These are phyloP conservation scores for Blastocladiella emersonii DNA, from an alignment of 371 early-diverging fungal species.

Conservation along the genomic window DNA sequence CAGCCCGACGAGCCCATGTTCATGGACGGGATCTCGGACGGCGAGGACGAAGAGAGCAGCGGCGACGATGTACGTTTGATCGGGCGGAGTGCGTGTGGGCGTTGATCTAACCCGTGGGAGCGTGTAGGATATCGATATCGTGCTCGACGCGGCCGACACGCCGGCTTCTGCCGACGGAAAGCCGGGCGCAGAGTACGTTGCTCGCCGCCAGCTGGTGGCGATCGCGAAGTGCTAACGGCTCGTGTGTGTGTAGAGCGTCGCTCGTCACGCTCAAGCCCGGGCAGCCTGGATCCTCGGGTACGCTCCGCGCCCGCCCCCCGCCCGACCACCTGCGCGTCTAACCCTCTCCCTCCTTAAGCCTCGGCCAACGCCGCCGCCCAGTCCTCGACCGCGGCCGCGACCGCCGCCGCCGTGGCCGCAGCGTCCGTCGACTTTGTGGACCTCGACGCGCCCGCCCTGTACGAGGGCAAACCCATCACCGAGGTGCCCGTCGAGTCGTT, in stretches of 20 bases:
- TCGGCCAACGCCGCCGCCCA: not conserved
- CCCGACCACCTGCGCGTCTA: not conserved
- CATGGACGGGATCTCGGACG: not conserved
- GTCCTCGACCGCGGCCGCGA: not conserved
- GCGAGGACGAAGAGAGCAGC: not conserved
- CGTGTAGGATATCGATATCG: constrained; percentile 47
- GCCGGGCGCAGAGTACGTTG: constrained; percentile 9
- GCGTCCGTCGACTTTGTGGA: constrained; percentile 30
- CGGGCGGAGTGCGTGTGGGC: not conserved
- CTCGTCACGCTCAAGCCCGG: not conserved
- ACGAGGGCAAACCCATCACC: constrained; percentile 61
- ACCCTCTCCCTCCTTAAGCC: not conserved
- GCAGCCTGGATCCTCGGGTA: not conserved
- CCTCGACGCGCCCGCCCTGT: constrained; percentile 53
- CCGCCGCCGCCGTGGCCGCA: constrained; percentile 21
- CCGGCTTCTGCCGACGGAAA: not conserved
- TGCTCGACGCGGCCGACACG: constrained; percentile 38
- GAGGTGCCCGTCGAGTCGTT: constrained; percentile 77
- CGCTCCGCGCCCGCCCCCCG: too few species aligned
- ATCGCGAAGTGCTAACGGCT: constrained; percentile 4
- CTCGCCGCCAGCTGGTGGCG: not conserved
- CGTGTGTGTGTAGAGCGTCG: constrained; percentile 8
- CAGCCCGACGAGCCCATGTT: not conserved
- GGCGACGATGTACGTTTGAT: not conserved
- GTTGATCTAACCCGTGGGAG: not conserved